Conservation (phyloP, 495 filamentous ascomycete genomes). For the Hypoxylon subgilvum region DNA sequence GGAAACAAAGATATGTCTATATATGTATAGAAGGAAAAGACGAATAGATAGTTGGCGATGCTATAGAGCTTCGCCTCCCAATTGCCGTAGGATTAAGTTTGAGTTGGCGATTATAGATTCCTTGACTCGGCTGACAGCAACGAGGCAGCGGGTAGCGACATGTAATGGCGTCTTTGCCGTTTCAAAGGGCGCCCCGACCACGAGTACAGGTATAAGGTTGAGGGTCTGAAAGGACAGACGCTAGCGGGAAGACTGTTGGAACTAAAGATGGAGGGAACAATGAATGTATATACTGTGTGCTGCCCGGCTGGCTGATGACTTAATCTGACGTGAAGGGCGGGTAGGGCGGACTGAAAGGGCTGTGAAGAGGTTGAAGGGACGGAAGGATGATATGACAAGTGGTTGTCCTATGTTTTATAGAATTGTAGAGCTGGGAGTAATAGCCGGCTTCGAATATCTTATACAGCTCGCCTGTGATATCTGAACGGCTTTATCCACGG, state of each 20-base stretch:
- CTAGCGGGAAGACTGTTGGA: constrained; percentile 8
- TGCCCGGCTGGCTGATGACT: constrained; percentile 18
- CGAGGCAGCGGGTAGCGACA: constrained; percentile 26
- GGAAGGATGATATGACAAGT: constrained; percentile 14
- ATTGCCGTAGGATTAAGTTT: constrained; percentile 32
- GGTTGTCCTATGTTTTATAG: too few species aligned
- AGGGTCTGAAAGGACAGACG: background rate
- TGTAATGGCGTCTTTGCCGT: constrained; percentile 17
- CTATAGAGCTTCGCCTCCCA: constrained; percentile 29
- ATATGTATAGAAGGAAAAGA: constrained; percentile 9
- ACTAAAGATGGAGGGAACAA: background rate
- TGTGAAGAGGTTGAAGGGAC: constrained; percentile 27
- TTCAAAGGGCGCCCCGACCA: background rate
- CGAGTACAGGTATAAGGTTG: background rate
- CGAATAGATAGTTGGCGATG: constrained; percentile 9
- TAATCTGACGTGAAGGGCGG: constrained; percentile 34
- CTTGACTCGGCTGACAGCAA: constrained; percentile 24
- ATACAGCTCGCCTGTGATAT: constrained; percentile 25
- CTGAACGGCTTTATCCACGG: constrained; percentile 31
- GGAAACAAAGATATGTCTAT: constrained; percentile 1
- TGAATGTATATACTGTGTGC: background rate
- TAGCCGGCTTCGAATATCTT: constrained; percentile 21
- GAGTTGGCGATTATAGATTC: constrained; percentile 25
- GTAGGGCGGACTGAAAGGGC: constrained; percentile 1
- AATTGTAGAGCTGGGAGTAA: constrained; percentile 20